A percentile compares a stretch with the other conserved stretches of the same genome.
These are phyloP conservation scores for Chimonanthus salicifolius DNA, from an alignment of 164 flowering plant genomes.

Conservation along the genomic window DNA sequence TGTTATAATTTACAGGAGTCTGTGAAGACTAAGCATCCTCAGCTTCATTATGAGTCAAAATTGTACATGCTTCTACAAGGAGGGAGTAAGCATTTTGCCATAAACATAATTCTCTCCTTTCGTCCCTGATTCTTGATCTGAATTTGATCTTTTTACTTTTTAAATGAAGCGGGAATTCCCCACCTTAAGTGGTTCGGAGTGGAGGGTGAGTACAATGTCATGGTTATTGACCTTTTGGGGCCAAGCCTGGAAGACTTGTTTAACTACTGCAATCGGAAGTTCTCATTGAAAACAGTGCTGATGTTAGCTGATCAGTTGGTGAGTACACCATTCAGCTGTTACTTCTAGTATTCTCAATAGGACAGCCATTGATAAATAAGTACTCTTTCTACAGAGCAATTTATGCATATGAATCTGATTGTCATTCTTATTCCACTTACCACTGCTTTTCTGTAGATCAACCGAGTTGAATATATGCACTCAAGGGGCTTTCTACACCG, in stretches of 20 bases:
- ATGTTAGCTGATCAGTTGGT: slow-evolving; percentile 78
- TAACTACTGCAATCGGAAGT: slow-evolving; percentile 54
- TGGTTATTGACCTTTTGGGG: slow-evolving; percentile 65
- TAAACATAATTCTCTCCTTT: not conserved
- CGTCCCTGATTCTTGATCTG: not conserved
- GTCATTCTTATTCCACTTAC: not conserved
- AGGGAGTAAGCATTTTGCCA: slow-evolving; percentile 45
- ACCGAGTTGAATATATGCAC: slow-evolving; percentile 46
- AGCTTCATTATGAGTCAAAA: slow-evolving; percentile 74
- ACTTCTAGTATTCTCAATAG: not conserved
- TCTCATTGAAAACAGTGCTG: slow-evolving; percentile 54
- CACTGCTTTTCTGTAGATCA: slow-evolving; percentile 22
- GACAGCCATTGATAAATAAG: not conserved
- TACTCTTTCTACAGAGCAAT: not conserved
- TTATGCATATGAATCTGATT: not conserved
- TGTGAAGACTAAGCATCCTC: slow-evolving; percentile 63
- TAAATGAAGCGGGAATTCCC: slow-evolving; percentile 54
- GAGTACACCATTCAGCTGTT: slow-evolving; percentile 7
- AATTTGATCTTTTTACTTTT: slow-evolving; percentile 1
- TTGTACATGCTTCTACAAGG: slow-evolving; percentile 71
- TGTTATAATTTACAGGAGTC: slow-evolving; percentile 35
- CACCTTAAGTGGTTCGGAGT: slow-evolving; percentile 59
- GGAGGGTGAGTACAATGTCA: slow-evolving; percentile 53
- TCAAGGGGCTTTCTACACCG: slow-evolving; percentile 48
- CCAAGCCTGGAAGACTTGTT: slow-evolving; percentile 69